Evolutionary conservation across 768 basidiomycete species (phyloP), one percentile per base, ranked within the genome.

Genomic region (Boletus tomentosulus): DNA sequence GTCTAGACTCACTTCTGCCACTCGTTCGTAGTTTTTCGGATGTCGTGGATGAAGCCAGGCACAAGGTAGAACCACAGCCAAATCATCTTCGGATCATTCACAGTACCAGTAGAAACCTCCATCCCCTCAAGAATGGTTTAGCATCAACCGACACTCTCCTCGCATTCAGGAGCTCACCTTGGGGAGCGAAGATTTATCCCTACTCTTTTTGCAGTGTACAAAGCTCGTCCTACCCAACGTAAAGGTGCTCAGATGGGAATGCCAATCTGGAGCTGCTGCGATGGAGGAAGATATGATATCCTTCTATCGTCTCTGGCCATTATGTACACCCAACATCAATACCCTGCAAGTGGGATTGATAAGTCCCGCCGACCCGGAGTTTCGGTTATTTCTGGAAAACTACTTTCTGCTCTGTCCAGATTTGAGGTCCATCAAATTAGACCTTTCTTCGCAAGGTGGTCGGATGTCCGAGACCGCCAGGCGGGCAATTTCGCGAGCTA

Each of bases 121-220:
- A n/a, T 41, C 45, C 9, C n/a, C 54, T 30, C 37, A 10, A 2
- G 41, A 52, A 31, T 48, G 50, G 50, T 6, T 24, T 4, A 12
- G 46, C 41, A 51, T 56, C 4, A 37, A 42, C 9, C 49, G 27
- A 28, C n/a, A 51, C n/a, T 27, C 54, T 3, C 13, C 4, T 33
- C 54, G 54, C 6, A 30, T 51, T n/a, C 44, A 12, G 8, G 25
- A 42, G 22, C 54, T 51, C n/a, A 46, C 44, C 27, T 28, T 52
- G 19, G 47, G 46, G 12, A 2, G 8, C 16, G 45, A 51, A 37
- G 2, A 3, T 11, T 15, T 28, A 8, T 56, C 50, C 19, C 4
- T 47, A 6, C 16, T 9, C n/a, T 56, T 51, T 43, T 33, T 52
- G 24, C 25, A 25, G 16, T 6, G 9, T 16, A 44, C 30, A 0